A percentile compares a stretch with the other conserved stretches of the same genome.
phyloP scores from a whole-genome alignment of 805 yeast species.

The Metahyphopichia silvanorum region DNA sequence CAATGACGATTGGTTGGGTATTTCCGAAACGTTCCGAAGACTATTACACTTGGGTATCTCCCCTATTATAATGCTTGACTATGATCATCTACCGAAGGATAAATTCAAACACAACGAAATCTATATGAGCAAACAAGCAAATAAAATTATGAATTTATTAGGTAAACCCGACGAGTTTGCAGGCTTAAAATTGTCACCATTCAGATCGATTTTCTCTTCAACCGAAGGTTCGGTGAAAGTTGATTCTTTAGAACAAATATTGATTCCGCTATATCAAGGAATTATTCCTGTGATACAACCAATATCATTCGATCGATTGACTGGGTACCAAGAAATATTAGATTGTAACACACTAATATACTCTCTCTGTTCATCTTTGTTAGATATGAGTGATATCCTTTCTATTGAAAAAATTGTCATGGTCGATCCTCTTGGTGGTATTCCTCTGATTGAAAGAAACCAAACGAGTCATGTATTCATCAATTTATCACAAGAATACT shows the following conservation, averaged over 20 bases:
- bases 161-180: constrained; percentile 18
- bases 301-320: constrained; percentile 36
- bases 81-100: constrained; percentile 20
- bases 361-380: constrained; percentile 20
- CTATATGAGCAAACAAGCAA: constrained; percentile 29
- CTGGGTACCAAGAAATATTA: constrained; percentile 23
- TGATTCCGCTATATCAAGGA: constrained; percentile 41
- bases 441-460: constrained; percentile 80
- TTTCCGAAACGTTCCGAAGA: constrained; percentile 55
- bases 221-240: constrained; percentile 8
- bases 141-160: constrained; percentile 21
- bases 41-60: constrained; percentile 65
- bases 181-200: constrained; percentile 19
- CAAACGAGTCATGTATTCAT: constrained; percentile 84
- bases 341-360: constrained; percentile 21
- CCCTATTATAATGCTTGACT: constrained; percentile 67
- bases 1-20: constrained; percentile 35
- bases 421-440: constrained; percentile 83
- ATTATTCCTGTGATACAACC: constrained; percentile 70
- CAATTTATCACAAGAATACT: constrained; percentile 78
- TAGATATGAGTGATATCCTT: constrained; percentile 27
- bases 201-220: constrained; percentile 23
- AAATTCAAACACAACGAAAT: constrained; percentile 29
- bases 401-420: constrained; percentile 79
- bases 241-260: constrained; percentile 25